These are phyloP conservation scores for Aspergillus caelatus DNA, from an alignment of 2,329 filamentous ascomycete species.

Conservation along the genomic window DNA sequence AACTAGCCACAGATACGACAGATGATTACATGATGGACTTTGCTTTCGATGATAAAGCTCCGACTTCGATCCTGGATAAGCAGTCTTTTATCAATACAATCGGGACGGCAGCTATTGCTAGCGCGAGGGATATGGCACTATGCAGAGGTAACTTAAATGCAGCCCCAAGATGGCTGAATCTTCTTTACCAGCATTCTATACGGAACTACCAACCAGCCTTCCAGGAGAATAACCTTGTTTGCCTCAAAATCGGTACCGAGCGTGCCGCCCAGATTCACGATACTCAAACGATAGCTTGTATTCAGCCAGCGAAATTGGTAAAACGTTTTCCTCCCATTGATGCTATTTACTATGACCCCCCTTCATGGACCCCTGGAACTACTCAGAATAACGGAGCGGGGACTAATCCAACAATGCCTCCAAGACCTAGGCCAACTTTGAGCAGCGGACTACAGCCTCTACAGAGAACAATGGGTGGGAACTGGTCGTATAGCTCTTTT, in stretches of 20 bases:
- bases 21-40: background rate
- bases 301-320: constrained; percentile 1
- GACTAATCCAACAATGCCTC: background rate
- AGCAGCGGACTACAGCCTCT: constrained; percentile 5
- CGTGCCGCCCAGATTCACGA: constrained; percentile 24
- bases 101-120: constrained; percentile 8
- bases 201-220: background rate
- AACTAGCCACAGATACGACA: background rate
- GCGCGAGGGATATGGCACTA: constrained; percentile 14
- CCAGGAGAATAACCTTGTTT: constrained; percentile 17
- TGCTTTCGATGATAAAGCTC: background rate
- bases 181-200: constrained; percentile 1
- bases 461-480: constrained; percentile 16
- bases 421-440: background rate
- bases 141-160: constrained; percentile 7
- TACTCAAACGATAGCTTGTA: background rate
- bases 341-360: background rate
- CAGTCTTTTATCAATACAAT: constrained; percentile 16
- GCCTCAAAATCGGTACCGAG: constrained; percentile 24
- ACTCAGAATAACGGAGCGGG: background rate
- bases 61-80: background rate
- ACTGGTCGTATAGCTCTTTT: constrained; percentile 18
- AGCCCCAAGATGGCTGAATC: background rate
- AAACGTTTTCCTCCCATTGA: constrained; percentile 4
- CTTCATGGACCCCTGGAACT: background rate